Evolutionary conservation across 2,329 filamentous ascomycete species (phyloP).

Genomic region (Pyrenophora graminea): DNA sequence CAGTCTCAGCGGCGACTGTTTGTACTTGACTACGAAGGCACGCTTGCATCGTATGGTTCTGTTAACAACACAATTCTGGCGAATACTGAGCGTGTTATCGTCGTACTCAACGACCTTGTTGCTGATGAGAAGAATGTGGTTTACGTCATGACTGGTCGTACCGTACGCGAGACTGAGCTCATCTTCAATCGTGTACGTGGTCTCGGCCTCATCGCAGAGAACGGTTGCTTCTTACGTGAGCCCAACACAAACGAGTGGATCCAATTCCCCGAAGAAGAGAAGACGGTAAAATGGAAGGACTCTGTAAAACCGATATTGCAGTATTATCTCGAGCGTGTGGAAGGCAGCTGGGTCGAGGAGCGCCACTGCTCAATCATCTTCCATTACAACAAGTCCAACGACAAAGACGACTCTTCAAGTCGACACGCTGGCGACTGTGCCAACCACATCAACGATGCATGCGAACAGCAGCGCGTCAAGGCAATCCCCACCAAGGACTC

Average conservation of each 20-base stretch:
- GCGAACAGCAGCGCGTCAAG: slow-evolving; percentile 79
- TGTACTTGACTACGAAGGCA: slow-evolving; percentile 92
- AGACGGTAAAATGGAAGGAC: slow-evolving; percentile 78
- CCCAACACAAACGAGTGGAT: slow-evolving; percentile 71
- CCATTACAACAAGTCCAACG: slow-evolving; percentile 82
- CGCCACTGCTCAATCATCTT: slow-evolving; percentile 91
- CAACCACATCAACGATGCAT: slow-evolving; percentile 93
- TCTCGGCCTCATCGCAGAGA: slow-evolving; percentile 89
- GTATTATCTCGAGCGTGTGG: slow-evolving; percentile 88
- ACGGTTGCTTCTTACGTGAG: slow-evolving; percentile 86
- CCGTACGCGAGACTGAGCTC: slow-evolving; percentile 83
- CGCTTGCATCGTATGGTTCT: slow-evolving; percentile 83
- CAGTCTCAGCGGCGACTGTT: slow-evolving; percentile 73
- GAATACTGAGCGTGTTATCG: slow-evolving; percentile 82
- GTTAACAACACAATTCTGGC: slow-evolving; percentile 83
- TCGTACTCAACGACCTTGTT: slow-evolving; percentile 79
- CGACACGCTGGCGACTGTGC: slow-evolving; percentile 87
- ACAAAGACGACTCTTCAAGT: slow-evolving; percentile 69
- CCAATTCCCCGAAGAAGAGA: slow-evolving; percentile 72
- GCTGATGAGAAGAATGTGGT: slow-evolving; percentile 81
- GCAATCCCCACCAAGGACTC: slow-evolving; percentile 80
- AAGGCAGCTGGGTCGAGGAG: slow-evolving; percentile 85
- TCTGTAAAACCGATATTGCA: slow-evolving; percentile 80
- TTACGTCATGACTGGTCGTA: slow-evolving; percentile 91
- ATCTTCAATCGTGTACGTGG: slow-evolving; percentile 83